Evolutionary conservation across 768 basidiomycete genomes (phyloP).

Genomic region (Chiua virens): DNA sequence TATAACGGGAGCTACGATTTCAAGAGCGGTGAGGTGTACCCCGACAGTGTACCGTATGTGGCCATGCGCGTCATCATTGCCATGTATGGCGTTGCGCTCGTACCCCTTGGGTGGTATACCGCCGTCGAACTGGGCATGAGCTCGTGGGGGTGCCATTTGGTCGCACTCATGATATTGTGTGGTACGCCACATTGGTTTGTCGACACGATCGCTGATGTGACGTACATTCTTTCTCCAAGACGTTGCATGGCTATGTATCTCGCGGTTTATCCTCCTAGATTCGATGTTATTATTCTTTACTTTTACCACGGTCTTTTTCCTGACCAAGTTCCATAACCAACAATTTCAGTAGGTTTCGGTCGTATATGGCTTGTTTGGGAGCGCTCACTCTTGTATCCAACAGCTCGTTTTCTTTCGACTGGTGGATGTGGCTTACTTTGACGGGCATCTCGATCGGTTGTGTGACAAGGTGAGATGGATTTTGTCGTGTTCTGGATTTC

Average conservation of each 20-base stretch:
- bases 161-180: slow-evolving; percentile 89
- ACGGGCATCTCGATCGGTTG: slow-evolving; percentile 95
- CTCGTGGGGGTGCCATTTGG: slow-evolving; percentile 84
- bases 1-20: slow-evolving; percentile 94
- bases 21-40: slow-evolving; percentile 87
- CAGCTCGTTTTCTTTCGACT: slow-evolving; percentile 92
- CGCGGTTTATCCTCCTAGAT: slow-evolving; percentile 95
- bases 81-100: slow-evolving; percentile 91
- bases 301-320: slow-evolving; percentile 91
- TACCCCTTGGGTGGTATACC: slow-evolving; percentile 96
- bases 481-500: background rate
- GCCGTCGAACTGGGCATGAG: slow-evolving; percentile 93
- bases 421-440: slow-evolving; percentile 95
- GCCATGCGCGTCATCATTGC: slow-evolving; percentile 96
- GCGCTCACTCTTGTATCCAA: background rate
- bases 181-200: slow-evolving; percentile 51
- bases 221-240: slow-evolving; percentile 48
- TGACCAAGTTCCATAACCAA: slow-evolving; percentile 97
- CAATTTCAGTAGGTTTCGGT: slow-evolving; percentile 74
- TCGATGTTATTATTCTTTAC: slow-evolving; percentile 99
- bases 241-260: slow-evolving; percentile 95
- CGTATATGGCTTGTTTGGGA: background rate
- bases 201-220: background rate
- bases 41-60: slow-evolving; percentile 82
- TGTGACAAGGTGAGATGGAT: slow-evolving; percentile 71